Conservation (phyloP, 345 rosid species). For the Excoecaria agallocha region DNA sequence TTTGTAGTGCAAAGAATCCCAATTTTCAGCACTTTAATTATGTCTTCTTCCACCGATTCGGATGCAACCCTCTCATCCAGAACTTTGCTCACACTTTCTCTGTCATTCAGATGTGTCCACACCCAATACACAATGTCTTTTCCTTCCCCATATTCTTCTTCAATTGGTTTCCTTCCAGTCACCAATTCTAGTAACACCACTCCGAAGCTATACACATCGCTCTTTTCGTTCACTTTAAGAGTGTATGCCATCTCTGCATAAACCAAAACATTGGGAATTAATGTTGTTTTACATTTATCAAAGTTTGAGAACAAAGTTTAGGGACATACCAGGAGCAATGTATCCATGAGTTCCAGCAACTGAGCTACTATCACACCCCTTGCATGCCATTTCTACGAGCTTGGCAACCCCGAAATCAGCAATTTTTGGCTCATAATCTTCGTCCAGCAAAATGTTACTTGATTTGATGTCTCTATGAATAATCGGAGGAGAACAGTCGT, state of each 20-base stretch:
- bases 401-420: slow-evolving; percentile 92
- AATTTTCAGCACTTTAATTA: slow-evolving; percentile 67
- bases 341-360: slow-evolving; percentile 89
- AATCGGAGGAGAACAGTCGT: slow-evolving; percentile 73
- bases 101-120: slow-evolving; percentile 48
- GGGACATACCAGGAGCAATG: slow-evolving; percentile 82
- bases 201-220: slow-evolving; percentile 84
- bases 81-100: slow-evolving; percentile 44
- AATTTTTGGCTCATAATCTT: slow-evolving; percentile 66
- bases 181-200: slow-evolving; percentile 75
- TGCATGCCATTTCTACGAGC: slow-evolving; percentile 45
- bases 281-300: too few species aligned
- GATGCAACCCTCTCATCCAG: slow-evolving; percentile 49
- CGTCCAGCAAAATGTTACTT: slow-evolving; percentile 69
- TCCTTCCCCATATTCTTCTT: slow-evolving; percentile 73
- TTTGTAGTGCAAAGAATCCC: slow-evolving; percentile 73
- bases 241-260: slow-evolving; percentile 78
- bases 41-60: slow-evolving; percentile 41
- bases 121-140: slow-evolving; percentile 78
- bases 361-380: slow-evolving; percentile 48
- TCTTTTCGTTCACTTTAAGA: slow-evolving; percentile 62
- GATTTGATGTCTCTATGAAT: slow-evolving; percentile 90
- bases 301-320: too few species aligned
- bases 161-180: slow-evolving; percentile 55
- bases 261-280: neutral